Evolutionary conservation across 257 asterid genomes (phyloP).

Genomic region (Solanum dulcamara): DNA sequence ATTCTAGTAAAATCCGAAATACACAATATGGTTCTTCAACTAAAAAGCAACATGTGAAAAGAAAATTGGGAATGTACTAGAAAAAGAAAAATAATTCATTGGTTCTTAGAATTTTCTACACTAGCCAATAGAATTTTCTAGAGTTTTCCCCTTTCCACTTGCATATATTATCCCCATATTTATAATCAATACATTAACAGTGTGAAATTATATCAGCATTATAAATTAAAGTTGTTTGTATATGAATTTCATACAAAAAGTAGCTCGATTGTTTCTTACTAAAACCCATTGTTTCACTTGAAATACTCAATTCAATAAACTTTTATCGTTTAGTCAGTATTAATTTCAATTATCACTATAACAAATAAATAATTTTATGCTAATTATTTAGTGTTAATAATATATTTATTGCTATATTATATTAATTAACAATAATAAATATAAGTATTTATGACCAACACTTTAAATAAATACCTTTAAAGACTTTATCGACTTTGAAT

Average conservation of each 20-base stretch:
- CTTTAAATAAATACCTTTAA: too few species aligned
- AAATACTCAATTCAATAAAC: not conserved
- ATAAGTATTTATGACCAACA: too few species aligned
- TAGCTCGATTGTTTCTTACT: too few species aligned
- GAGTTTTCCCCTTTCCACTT: not conserved
- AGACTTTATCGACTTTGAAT: too few species aligned
- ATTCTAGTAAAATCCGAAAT: not conserved
- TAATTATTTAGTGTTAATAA: too few species aligned
- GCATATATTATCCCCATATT: not conserved
- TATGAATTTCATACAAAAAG: too few species aligned
- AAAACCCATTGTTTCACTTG: not conserved
- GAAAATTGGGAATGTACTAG: not conserved
- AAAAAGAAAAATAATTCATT: not conserved
- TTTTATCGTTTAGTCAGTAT: too few species aligned
- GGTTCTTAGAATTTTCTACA: not conserved
- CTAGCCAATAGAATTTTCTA: slow-evolving; percentile 8
- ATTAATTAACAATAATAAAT: too few species aligned
- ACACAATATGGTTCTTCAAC: not conserved
- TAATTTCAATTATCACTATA: too few species aligned
- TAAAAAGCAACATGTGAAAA: not conserved
- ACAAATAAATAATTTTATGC: too few species aligned
- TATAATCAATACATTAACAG: too few species aligned
- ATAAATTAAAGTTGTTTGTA: not conserved
- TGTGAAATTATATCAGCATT: not conserved
- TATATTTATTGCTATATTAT: too few species aligned